phyloP scores from a whole-genome alignment of 345 rosid species.

The Nasturtium officinale region DNA sequence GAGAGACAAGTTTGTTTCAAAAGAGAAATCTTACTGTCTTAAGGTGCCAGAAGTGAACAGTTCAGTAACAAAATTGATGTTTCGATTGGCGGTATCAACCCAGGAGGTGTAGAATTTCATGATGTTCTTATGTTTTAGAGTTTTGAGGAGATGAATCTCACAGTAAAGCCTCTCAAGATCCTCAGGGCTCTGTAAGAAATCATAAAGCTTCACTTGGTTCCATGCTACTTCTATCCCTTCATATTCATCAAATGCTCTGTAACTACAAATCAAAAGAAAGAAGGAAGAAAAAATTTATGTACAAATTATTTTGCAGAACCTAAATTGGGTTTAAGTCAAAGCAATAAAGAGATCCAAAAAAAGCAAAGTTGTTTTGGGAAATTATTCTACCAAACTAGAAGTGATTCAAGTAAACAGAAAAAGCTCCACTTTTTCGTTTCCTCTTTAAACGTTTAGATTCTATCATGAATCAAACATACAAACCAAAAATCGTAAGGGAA shows the following conservation, averaged over 20 bases:
- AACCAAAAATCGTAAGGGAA: neutral
- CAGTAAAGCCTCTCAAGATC: slow-evolving; percentile 89
- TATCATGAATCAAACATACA: neutral
- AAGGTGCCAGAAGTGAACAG: slow-evolving; percentile 94
- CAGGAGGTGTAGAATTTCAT: slow-evolving; percentile 85
- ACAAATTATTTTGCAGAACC: slow-evolving; percentile 8
- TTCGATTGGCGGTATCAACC: slow-evolving; percentile 73
- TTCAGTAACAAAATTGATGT: slow-evolving; percentile 94
- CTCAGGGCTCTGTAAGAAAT: slow-evolving; percentile 76
- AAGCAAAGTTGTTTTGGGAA: slow-evolving; percentile 17
- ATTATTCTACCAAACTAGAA: slow-evolving; percentile 12
- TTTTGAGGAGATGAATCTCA: slow-evolving; percentile 89
- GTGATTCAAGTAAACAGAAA: slow-evolving; percentile 22
- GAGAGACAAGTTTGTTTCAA: neutral
- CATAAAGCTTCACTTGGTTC: slow-evolving; percentile 87
- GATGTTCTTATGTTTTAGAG: slow-evolving; percentile 88
- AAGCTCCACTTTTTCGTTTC: neutral
- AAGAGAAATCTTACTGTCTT: slow-evolving; percentile 66
- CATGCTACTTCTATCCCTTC: slow-evolving; percentile 99
- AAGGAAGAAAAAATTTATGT: slow-evolving; percentile 11
- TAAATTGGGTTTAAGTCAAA: slow-evolving; percentile 20
- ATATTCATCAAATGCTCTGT: slow-evolving; percentile 87
- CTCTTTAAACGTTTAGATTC: neutral
- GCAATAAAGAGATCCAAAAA: slow-evolving; percentile 30
- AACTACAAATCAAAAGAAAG: slow-evolving; percentile 50